Evolutionary conservation across 2,329 filamentous ascomycete genomes (phyloP), one percentile per base, ranked within the genome.

Genomic region (Coniochaeta ligniaria): DNA sequence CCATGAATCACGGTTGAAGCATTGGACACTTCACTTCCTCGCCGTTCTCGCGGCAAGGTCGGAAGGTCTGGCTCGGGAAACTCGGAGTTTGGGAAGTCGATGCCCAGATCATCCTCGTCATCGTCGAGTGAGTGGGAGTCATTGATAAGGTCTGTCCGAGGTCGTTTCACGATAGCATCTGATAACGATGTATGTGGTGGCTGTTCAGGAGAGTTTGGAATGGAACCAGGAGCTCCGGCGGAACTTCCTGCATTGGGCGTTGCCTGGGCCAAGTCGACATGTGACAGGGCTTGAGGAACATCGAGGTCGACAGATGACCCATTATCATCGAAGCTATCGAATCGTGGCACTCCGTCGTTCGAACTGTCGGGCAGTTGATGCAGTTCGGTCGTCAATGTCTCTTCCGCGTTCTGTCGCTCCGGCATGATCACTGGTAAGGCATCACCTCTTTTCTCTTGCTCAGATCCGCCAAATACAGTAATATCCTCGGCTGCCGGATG

Each of bases 1-100:
- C 70, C 75, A 59, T 73, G 73, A 17, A 77, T 64, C 11, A 76
- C 65, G 0, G 73, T 76, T 7, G 75, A 80, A n/a, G 72, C 69
- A 31, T 74, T 68, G 2, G 72, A 76, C 7, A 64, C 64, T 41
- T 70, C 68, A 60, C 73, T 77, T 17, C 62, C 68, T 33, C 66
- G 65, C 50, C 67, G 65, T 22, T 45, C 43, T 20, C 56, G 60
- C 16, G 65, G 63, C 8, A 67, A 52, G 9, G 41, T 22, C 12
- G 65, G 66, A 9, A 63, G 58, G 12, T 65, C 64, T 2, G 60
- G 59, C 28, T 64, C 60, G 11, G 57, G 58, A 8, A 43, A 31
- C 11, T 45, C 56, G 16, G 56, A 58, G 17, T 58, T 36, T n/a
- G 38, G 35, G 20, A 58, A 50, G 16, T 57, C 35, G 22, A 59